Conservation (phyloP, 2,329 filamentous ascomycete genomes). For the Colletotrichum shisoi region DNA sequence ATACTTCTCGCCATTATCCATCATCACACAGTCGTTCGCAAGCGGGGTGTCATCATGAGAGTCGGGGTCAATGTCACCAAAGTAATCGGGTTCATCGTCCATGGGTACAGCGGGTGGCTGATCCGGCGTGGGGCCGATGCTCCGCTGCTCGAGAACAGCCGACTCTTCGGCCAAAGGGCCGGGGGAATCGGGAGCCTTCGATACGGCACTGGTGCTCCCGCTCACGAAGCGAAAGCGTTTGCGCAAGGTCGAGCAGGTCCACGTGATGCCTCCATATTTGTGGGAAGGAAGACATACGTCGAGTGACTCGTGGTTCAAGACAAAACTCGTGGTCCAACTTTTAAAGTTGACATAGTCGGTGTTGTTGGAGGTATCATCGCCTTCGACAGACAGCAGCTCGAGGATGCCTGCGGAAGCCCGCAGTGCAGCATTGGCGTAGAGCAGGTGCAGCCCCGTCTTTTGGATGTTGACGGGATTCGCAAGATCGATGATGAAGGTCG, state of each 20-base stretch:
- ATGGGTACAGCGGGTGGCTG: slow-evolving; percentile 47
- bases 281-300: slow-evolving; percentile 64
- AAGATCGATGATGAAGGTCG: slow-evolving; percentile 78
- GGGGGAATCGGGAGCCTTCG: slow-evolving; percentile 50
- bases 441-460: slow-evolving; percentile 63
- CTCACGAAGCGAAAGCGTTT: slow-evolving; percentile 74
- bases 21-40: slow-evolving; percentile 43
- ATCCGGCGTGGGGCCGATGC: slow-evolving; percentile 49
- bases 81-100: slow-evolving; percentile 54
- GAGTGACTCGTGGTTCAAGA: slow-evolving; percentile 60
- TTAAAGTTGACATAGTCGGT: slow-evolving; percentile 70
- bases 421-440: slow-evolving; percentile 75
- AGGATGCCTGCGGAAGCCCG: slow-evolving; percentile 64
- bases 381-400: slow-evolving; percentile 63
- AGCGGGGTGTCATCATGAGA: slow-evolving; percentile 40
- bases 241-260: slow-evolving; percentile 75
- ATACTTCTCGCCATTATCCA: slow-evolving; percentile 42
- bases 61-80: slow-evolving; percentile 47
- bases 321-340: slow-evolving; percentile 69
- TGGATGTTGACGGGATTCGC: slow-evolving; percentile 63
- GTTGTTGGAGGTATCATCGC: slow-evolving; percentile 53
- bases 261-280: slow-evolving; percentile 69
- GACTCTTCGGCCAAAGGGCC: slow-evolving; percentile 50
- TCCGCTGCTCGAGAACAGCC: slow-evolving; percentile 48
- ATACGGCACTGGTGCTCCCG: slow-evolving; percentile 55